Base-by-base conservation (phyloP, 768 basidiomycete species). In the Calocybe indica region DNA sequence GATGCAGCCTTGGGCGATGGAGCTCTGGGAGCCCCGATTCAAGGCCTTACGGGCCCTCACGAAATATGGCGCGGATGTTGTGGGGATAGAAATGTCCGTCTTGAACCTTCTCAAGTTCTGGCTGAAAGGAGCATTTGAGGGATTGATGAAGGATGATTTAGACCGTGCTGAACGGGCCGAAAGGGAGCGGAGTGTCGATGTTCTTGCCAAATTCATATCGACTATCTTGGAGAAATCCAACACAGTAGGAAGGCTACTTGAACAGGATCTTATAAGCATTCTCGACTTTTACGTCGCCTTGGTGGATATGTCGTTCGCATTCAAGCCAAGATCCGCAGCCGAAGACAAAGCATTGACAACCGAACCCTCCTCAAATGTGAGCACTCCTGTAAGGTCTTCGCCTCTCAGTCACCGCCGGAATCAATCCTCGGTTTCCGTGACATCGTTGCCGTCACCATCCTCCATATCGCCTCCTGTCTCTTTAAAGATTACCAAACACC, bases 1-100 rank as follows among this genome's bases (percentile, higher is more conserved):
- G 5, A 58, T 67, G 3, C 64, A 62, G 1, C 62, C 70, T 0
- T 89, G 88, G 87, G 70, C 68, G 3, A 52, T 65, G n/a, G 88
- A 89, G 22, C 65, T 86, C 0, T 88, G 88, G 74, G 85, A 88
- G 53, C 68, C 78, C 1, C 75, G 83, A 13, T 79, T 83, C 56
- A 83, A 80, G 51, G 85, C 87, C 1, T 67, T 89, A 1, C 66
- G 75, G 4, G 78, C 83, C 3, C 69, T 91, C 44, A 83, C 83
- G 33, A 75, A 70, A 50, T 75, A 69, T 36, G 85, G 84, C 5
- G 55, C 66, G 2, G 80, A 85, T 40, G 74, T 82, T 29, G 64
- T 79, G 33, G 87, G 87, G 13, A 75, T 87, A 54, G 88, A 89
- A 61, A 59, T 67, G 6, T 65, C 69, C 34, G 58, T 88, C 32